Evolutionary conservation across 2,329 filamentous ascomycete species (phyloP).

Genomic region (Diaporthe ampelina): DNA sequence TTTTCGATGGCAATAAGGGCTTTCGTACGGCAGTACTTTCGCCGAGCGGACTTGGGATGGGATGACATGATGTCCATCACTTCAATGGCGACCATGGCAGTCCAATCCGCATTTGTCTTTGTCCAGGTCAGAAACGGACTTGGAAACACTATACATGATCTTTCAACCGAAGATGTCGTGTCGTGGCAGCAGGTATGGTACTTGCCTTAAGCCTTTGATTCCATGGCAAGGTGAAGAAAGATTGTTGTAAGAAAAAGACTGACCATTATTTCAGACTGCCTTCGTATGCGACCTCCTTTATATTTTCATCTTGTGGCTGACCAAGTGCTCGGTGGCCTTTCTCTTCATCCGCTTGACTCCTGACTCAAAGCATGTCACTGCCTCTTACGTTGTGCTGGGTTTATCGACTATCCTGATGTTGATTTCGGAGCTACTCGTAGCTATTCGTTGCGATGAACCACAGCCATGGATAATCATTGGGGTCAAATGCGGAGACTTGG

Average conservation of each 20-base stretch:
- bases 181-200: constrained; percentile 54
- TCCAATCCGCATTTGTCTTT: constrained; percentile 56
- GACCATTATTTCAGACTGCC: constrained; percentile 47
- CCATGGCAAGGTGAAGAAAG: background rate
- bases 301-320: constrained; percentile 56
- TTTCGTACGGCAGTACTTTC: constrained; percentile 53
- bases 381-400: constrained; percentile 52
- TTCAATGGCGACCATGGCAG: constrained; percentile 50
- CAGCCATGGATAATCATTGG: constrained; percentile 53
- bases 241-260: background rate
- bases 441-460: constrained; percentile 56
- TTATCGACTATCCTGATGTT: constrained; percentile 54
- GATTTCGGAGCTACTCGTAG: constrained; percentile 55
- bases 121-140: constrained; percentile 55
- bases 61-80: constrained; percentile 52
- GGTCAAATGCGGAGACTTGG: constrained; percentile 49
- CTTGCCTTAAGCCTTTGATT: background rate
- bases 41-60: constrained; percentile 47
- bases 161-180: constrained; percentile 42
- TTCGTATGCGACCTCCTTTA: constrained; percentile 59
- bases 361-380: constrained; percentile 54
- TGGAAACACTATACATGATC: constrained; percentile 51
- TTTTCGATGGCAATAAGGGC: constrained; percentile 55
- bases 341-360: constrained; percentile 61
- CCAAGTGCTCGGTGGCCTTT: constrained; percentile 58